phyloP scores from a whole-genome alignment of 768 basidiomycete species.

The Lepiota subincarnata region DNA sequence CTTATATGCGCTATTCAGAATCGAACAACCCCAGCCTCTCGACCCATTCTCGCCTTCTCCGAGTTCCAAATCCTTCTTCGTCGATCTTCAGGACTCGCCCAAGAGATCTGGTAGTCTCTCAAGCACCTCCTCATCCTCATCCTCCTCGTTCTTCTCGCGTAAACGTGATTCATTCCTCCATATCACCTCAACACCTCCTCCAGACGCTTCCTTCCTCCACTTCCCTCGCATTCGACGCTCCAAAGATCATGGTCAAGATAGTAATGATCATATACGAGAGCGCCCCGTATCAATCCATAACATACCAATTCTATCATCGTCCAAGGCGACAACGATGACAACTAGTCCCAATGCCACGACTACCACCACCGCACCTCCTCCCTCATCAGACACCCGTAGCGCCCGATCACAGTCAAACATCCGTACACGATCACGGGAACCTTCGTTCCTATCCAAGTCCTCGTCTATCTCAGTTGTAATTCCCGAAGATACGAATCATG shows the following conservation, averaged over 20 bases:
- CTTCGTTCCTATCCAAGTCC: slow-evolving; percentile 1
- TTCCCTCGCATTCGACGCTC: neutral
- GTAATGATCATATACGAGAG: too few relatives aligned
- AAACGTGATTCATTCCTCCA: neutral
- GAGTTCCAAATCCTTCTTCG: slow-evolving; percentile 40
- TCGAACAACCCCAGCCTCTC: slow-evolving; percentile 19
- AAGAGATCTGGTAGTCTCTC: slow-evolving; percentile 14
- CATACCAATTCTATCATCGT: too few relatives aligned
- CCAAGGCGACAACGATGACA: too few relatives aligned
- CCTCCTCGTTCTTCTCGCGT: slow-evolving; percentile 18
- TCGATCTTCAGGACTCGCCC: slow-evolving; percentile 18
- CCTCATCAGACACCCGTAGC: too few relatives aligned
- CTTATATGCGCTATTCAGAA: neutral
- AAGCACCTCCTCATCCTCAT: slow-evolving; percentile 21
- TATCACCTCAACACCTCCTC: neutral
- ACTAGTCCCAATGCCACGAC: too few relatives aligned
- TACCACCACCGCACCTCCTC: too few relatives aligned
- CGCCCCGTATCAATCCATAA: too few relatives aligned
- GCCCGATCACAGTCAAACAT: neutral
- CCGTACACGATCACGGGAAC: neutral
- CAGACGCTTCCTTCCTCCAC: slow-evolving; percentile 15
- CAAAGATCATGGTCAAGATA: too few relatives aligned
- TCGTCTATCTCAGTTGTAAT: slow-evolving; percentile 7
- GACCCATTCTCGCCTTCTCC: slow-evolving; percentile 40
- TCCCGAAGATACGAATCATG: neutral